Percentiles rank a stretch among this genome's conserved stretches.
Evolutionary conservation across 441 rosid species (phyloP).

Genomic region (Cnidoscolus chayamansa): DNA sequence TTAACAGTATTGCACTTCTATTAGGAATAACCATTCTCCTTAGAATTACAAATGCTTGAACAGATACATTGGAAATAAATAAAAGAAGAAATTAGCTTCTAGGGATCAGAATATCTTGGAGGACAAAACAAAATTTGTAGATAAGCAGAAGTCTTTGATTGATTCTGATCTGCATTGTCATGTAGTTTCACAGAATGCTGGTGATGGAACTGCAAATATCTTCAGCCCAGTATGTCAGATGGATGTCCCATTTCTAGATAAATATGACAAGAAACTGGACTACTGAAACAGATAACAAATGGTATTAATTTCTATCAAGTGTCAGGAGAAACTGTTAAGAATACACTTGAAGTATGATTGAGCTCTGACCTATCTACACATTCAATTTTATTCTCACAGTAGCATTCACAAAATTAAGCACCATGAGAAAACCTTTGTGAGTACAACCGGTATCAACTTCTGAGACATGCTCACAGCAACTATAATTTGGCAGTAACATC

Average conservation of each 20-base stretch:
- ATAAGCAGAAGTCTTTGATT: too few relatives aligned
- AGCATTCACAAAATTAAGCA: conserved; percentile 25
- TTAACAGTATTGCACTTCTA: too few relatives aligned
- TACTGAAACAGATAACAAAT: background rate
- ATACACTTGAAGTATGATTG: background rate
- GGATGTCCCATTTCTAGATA: background rate
- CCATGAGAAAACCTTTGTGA: conserved; percentile 24
- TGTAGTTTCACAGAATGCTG: background rate
- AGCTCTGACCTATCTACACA: conserved; percentile 21
- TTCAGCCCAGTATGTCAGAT: background rate
- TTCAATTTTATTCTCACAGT: conserved; percentile 21
- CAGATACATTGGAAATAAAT: background rate
- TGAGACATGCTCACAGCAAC: background rate
- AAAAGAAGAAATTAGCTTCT: background rate
- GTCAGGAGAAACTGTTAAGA: background rate
- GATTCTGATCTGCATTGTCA: background rate
- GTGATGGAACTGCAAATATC: background rate
- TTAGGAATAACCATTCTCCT: background rate
- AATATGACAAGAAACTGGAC: background rate
- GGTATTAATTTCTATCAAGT: background rate
- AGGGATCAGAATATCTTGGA: too few relatives aligned
- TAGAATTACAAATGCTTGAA: background rate
- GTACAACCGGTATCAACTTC: background rate
- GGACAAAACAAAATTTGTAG: too few relatives aligned
- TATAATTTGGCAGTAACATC: conserved; percentile 43